Percentiles rank a stretch among this genome's conserved stretches.
Evolutionary conservation across 495 filamentous ascomycete genomes (phyloP).

Genomic region (Trichoderma gamsii): DNA sequence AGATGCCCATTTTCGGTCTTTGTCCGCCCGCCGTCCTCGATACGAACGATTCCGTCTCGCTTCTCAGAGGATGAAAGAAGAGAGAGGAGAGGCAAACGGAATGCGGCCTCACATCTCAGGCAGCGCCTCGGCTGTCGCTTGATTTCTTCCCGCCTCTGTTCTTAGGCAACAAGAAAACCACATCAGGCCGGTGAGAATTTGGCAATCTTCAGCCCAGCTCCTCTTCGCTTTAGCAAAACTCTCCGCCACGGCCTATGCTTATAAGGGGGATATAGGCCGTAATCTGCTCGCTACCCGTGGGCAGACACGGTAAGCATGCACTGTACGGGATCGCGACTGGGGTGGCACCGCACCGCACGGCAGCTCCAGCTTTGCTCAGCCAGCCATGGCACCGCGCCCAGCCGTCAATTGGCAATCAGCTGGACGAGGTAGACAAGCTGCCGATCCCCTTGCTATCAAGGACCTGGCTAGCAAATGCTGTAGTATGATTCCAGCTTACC

Average conservation of each 20-base stretch:
- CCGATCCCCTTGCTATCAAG: too few species aligned
- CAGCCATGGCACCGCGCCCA: too few species aligned
- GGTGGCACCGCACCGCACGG: not conserved
- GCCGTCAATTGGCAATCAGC: not conserved
- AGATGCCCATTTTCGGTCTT: not conserved
- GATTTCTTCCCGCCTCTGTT: not conserved
- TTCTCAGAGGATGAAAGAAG: not conserved
- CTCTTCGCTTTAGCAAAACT: not conserved
- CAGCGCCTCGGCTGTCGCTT: not conserved
- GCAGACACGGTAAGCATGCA: not conserved
- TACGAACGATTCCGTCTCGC: not conserved
- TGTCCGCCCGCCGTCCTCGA: not conserved
- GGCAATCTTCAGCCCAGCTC: not conserved
- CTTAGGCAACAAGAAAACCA: not conserved
- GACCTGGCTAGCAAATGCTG: too few species aligned
- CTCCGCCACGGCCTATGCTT: not conserved
- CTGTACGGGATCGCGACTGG: not conserved
- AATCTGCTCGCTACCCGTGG: not conserved
- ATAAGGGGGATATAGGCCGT: not conserved
- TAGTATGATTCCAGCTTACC: not conserved
- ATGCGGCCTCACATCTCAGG: not conserved
- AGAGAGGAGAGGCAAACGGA: not conserved
- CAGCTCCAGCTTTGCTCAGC: too few species aligned
- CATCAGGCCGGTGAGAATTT: slow-evolving; percentile 3
- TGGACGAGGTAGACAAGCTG: not conserved